Base-by-base conservation (phyloP, 139 green algal species). In the Coelastrella sp. region DNA sequence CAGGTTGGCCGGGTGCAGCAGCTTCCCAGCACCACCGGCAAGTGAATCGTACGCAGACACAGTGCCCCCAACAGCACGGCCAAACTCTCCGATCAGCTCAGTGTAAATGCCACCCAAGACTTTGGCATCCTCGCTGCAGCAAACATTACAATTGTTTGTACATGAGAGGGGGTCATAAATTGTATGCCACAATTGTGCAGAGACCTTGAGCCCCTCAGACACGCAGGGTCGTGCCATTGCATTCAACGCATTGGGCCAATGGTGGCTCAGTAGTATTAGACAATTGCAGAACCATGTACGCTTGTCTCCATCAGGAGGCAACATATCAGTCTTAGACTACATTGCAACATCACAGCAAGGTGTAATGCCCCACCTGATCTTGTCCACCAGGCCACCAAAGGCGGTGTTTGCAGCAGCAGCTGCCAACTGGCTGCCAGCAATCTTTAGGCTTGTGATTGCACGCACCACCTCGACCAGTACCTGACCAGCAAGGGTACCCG, bases 1-100 rank as follows among this genome's bases (percentile, higher is more conserved):
- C 59, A 90, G 58, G 22, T 14, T 61, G n/a, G 84, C 20, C 0
- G 85, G 85, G 73, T 84, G 84, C 57, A 90, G 58, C 9, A 68
- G 60, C 17, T 19, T 24, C 10, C 9, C 59, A 17, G 57, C 73
- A 27, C 59, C 11, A 11, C 19, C 24, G 20, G 74, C 24, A 9
- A 90, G 85, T 8, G 85, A 78, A 14, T 65, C 58, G 1, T 76
- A 27, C 10, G 74, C 85, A 20, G 49, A 57, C 20, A 90, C 11
- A 27, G 58, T 78, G 14, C 25, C 63, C 68, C 85, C 85, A 7
- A 90, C 85, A 10, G 58, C 14, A 25, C 85, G 85, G 73, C 85
- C 85, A 90, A 90, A 90, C 85, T 90, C 85, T 12, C 73, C 74
- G 19, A 84, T 6, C 11, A 90, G 73, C 68, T 83, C n/a, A 19